Percentiles rank a stretch among this genome's conserved stretches.
Evolutionary conservation across 1,139 yeast genomes (phyloP).

Genomic region (Blastobotrys arbuscula): DNA sequence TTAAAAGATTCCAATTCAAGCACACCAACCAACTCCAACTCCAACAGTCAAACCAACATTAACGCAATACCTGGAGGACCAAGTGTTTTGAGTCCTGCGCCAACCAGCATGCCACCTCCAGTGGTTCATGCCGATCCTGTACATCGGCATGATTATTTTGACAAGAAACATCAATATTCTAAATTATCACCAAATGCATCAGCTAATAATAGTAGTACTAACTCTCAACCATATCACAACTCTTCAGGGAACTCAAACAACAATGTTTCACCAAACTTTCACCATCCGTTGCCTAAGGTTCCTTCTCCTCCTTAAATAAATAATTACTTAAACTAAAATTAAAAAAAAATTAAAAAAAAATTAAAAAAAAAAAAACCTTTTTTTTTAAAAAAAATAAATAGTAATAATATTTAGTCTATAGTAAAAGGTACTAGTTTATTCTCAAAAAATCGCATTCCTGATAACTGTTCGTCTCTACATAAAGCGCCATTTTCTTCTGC

Average conservation of each 20-base stretch:
- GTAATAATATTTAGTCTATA: neutral
- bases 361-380: neutral
- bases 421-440: constrained; percentile 18
- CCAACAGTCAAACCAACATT: neutral
- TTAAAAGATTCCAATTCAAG: neutral
- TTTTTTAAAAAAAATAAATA: constrained; percentile 5
- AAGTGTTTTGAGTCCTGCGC: constrained; percentile 18
- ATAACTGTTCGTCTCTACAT: constrained; percentile 60
- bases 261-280: constrained; percentile 6
- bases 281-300: constrained; percentile 12
- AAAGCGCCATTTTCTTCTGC: constrained; percentile 54
- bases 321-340: neutral
- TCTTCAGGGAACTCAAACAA: neutral
- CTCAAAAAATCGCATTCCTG: constrained; percentile 46
- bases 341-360: neutral
- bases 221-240: neutral
- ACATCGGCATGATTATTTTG: constrained; percentile 14
- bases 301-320: constrained; percentile 7
- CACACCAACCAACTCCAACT: neutral
- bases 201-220: neutral
- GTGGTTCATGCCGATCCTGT: constrained; percentile 23
- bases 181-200: constrained; percentile 1
- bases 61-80: constrained; percentile 12
- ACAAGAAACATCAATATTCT: neutral
- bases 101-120: constrained; percentile 18